Conservation (phyloP, 108 stramenopile species). For the Cyclotella kingstonii region DNA sequence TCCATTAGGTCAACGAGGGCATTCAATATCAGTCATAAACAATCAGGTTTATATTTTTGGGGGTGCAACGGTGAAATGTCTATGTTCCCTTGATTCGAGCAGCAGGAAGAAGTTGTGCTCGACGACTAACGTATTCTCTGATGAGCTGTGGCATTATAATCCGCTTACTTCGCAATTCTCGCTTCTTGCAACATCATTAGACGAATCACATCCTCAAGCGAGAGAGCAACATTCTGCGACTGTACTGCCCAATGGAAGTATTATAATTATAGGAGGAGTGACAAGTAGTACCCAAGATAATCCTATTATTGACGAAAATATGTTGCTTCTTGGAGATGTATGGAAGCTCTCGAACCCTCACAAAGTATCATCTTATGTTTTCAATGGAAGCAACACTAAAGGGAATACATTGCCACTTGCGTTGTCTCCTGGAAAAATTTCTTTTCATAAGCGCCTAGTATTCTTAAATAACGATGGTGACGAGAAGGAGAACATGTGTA, state of each 20-base stretch:
- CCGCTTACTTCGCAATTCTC: slow-evolving; percentile 15
- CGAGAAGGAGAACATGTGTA: slow-evolving; percentile 20
- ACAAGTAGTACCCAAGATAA: slow-evolving; percentile 6
- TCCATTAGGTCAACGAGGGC: slow-evolving; percentile 32
- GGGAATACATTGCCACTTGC: slow-evolving; percentile 2
- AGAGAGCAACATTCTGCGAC: slow-evolving; percentile 41
- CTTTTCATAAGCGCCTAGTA: slow-evolving; percentile 8
- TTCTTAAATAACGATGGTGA: neutral
- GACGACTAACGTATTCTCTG: slow-evolving; percentile 17
- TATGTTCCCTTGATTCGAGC: slow-evolving; percentile 9
- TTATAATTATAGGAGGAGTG: slow-evolving; percentile 28
- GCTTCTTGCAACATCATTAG: neutral
- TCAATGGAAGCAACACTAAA: slow-evolving; percentile 3
- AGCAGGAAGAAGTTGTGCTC: slow-evolving; percentile 4
- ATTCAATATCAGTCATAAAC: slow-evolving; percentile 24
- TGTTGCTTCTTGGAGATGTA: slow-evolving; percentile 11
- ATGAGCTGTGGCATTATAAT: slow-evolving; percentile 38
- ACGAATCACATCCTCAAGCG: slow-evolving; percentile 4
- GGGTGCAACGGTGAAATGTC: slow-evolving; percentile 22
- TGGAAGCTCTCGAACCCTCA: slow-evolving; percentile 23
- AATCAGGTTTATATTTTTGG: slow-evolving; percentile 42
- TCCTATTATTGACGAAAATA: neutral
- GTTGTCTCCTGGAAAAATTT: slow-evolving; percentile 8
- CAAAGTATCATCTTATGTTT: slow-evolving; percentile 3
- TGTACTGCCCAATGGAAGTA: slow-evolving; percentile 21